A percentile compares a stretch with the other conserved stretches of the same genome.
These are phyloP conservation scores for Globisporangium polare DNA, from an alignment of 352 stramenopile genomes.

Conservation along the genomic window DNA sequence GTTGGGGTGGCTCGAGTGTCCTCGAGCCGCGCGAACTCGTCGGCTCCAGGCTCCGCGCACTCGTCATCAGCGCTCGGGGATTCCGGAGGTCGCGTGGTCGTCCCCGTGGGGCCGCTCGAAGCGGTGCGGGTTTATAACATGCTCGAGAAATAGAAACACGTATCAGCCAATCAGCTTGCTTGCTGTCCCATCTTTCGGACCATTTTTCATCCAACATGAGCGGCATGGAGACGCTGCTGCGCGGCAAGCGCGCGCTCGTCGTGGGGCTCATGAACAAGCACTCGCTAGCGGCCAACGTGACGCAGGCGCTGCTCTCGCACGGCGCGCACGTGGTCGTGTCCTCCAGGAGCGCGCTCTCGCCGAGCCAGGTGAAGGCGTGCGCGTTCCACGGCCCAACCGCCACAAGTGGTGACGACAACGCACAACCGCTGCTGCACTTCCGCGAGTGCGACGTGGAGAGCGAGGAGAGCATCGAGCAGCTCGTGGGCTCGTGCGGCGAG, in stretches of 20 bases:
- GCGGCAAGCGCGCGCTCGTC: constrained; percentile 72
- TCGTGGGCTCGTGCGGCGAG: constrained; percentile 39
- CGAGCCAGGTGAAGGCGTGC: constrained; percentile 46
- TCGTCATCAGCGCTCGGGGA: not conserved
- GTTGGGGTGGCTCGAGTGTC: not conserved
- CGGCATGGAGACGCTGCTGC: constrained; percentile 23
- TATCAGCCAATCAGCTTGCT: not conserved
- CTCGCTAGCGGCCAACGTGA: constrained; percentile 77
- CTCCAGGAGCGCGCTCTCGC: constrained; percentile 47
- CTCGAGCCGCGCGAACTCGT: not conserved
- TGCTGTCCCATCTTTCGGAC: too few species aligned
- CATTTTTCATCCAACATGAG: not conserved
- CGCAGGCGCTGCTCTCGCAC: constrained; percentile 58
- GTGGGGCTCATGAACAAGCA: constrained; percentile 90
- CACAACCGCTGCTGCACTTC: constrained; percentile 34
- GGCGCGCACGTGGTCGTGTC: constrained; percentile 75
- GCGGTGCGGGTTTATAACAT: constrained; percentile 22
- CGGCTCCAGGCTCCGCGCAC: not conserved
- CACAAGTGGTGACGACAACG: not conserved
- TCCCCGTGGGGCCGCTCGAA: constrained; percentile 24
- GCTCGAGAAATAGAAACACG: constrained; percentile 6
- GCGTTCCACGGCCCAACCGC: constrained; percentile 33
- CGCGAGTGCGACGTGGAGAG: constrained; percentile 73
- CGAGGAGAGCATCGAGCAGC: constrained; percentile 44
- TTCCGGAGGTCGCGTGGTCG: constrained; percentile 2